A percentile compares a stretch with the other conserved stretches of the same genome.
phyloP scores from a whole-genome alignment of 179 eudicot species.

The Spinacia oleracea region DNA sequence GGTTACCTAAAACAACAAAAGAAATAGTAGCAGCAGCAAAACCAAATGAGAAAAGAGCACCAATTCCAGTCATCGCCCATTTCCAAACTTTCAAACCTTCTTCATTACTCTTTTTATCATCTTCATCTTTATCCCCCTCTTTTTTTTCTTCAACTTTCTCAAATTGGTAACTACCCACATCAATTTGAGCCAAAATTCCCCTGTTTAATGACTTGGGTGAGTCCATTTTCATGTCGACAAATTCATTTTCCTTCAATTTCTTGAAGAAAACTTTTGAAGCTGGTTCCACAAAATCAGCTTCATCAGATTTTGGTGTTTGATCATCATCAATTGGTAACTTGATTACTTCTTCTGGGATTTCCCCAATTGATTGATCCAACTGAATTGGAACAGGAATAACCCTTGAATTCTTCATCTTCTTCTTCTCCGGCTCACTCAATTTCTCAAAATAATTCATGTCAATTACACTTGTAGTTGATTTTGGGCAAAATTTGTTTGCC shows the following conservation, averaged over 20 bases:
- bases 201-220: conserved; percentile 34
- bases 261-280: conserved; percentile 34
- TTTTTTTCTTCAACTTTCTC: conserved; percentile 11
- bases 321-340: conserved; percentile 26
- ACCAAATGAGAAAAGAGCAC: conserved; percentile 72
- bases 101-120: conserved; percentile 8
- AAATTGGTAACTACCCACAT: conserved; percentile 28
- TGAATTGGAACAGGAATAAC: conserved; percentile 25
- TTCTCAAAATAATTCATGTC: conserved; percentile 38
- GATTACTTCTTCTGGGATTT: conserved; percentile 31
- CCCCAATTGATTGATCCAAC: conserved; percentile 15
- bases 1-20: conserved; percentile 45
- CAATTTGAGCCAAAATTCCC: conserved; percentile 32
- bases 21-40: conserved; percentile 74
- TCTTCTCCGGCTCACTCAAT: conserved; percentile 8
- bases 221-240: conserved; percentile 45
- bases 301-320: conserved; percentile 1
- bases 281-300: conserved; percentile 24
- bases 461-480: conserved; percentile 24
- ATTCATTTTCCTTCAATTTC: conserved; percentile 37
- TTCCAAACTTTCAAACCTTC: conserved; percentile 53
- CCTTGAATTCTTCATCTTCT: conserved; percentile 19
- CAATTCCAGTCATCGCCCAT: conserved; percentile 66
- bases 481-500: not conserved
- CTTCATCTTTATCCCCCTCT: not conserved